A percentile compares a stretch with the other conserved stretches of the same genome.
Conservation (phyloP, 768 basidiomycete species). For the Tylopilus felleus region DNA sequence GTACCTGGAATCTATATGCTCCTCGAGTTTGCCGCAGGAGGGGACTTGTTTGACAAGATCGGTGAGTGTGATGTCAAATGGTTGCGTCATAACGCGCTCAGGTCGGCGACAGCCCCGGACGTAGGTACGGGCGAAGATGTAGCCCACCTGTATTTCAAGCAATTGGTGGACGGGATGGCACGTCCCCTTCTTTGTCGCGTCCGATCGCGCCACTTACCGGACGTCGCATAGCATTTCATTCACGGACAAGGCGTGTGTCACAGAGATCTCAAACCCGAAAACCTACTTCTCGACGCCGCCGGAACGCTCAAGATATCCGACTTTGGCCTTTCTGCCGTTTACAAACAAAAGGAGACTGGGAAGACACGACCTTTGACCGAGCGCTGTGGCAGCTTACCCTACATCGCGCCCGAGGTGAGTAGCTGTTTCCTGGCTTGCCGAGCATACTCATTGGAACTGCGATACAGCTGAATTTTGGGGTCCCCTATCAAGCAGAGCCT, state of each 20-base stretch:
- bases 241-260: conserved; percentile 91
- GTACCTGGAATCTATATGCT: conserved; percentile 89
- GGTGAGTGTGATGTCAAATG: conserved; percentile 47
- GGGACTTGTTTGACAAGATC: conserved; percentile 98
- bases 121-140: conserved; percentile 82
- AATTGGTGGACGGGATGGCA: conserved; percentile 82
- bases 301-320: conserved; percentile 92
- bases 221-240: conserved; percentile 61
- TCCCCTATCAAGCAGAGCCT: conserved; percentile 84
- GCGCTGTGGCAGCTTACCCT: conserved; percentile 88
- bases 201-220: background rate
- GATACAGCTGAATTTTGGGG: conserved; percentile 58
- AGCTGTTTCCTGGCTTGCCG: background rate
- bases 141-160: conserved; percentile 87
- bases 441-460: background rate
- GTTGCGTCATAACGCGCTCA: background rate
- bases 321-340: conserved; percentile 92
- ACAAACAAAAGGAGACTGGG: conserved; percentile 76
- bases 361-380: conserved; percentile 75
- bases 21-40: conserved; percentile 88
- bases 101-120: conserved; percentile 67
- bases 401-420: conserved; percentile 89
- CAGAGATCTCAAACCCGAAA: conserved; percentile 96
- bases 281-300: conserved; percentile 78
- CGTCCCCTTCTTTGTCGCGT: conserved; percentile 20